Conservation (phyloP, 306 rosid species). For the Datisca glomerata region DNA sequence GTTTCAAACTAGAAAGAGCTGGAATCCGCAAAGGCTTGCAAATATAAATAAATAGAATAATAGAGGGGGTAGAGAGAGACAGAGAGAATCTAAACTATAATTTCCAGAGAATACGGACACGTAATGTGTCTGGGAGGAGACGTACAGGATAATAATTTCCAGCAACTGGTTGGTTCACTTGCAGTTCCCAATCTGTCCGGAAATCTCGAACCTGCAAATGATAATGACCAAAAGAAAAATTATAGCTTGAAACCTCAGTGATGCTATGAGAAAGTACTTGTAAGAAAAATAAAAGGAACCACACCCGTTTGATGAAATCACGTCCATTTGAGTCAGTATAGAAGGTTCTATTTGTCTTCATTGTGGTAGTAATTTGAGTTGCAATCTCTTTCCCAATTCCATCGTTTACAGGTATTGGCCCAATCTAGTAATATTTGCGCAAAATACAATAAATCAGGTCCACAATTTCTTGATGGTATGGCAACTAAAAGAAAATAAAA, state of each 20-base stretch:
- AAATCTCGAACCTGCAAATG: constrained; percentile 59
- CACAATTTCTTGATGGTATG: too few species aligned
- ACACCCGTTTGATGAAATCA: constrained; percentile 31
- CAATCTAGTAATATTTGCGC: constrained; percentile 26
- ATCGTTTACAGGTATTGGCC: constrained; percentile 34
- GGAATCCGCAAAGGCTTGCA: too few species aligned
- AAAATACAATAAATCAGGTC: too few species aligned
- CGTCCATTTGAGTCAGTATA: constrained; percentile 35
- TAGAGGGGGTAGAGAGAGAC: too few species aligned
- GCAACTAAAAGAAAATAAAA: neutral
- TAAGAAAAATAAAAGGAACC: constrained; percentile 4
- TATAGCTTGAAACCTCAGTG: neutral
- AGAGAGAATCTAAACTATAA: too few species aligned
- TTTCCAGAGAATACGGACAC: too few species aligned
- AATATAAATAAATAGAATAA: too few species aligned
- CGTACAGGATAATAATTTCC: constrained; percentile 92
- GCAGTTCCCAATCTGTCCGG: constrained; percentile 66
- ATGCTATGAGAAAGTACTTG: neutral
- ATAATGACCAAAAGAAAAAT: neutral
- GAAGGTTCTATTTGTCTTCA: constrained; percentile 18
- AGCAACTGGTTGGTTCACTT: constrained; percentile 79
- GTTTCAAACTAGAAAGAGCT: too few species aligned
- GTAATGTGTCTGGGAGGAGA: too few species aligned
- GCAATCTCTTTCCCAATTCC: constrained; percentile 29
- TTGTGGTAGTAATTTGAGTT: constrained; percentile 21